These are phyloP conservation scores for Fusarium sp. DNA, from an alignment of 2,329 filamentous ascomycete genomes.

Conservation along the genomic window DNA sequence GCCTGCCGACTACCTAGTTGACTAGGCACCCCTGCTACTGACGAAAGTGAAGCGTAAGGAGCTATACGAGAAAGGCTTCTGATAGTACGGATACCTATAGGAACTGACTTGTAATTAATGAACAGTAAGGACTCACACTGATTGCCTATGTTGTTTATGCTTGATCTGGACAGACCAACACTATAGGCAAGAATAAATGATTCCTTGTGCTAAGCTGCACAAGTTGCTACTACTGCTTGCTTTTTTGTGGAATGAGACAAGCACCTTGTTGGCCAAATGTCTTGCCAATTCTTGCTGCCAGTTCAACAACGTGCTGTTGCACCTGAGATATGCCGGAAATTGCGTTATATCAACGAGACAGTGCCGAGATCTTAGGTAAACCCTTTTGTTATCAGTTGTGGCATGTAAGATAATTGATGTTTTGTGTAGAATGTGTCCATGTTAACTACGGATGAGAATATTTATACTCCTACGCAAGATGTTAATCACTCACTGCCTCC, in stretches of 20 bases:
- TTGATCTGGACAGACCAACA: not conserved
- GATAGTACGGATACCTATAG: not conserved
- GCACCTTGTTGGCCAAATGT: constrained; percentile 41
- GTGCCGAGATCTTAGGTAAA: constrained; percentile 2
- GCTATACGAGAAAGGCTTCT: not conserved
- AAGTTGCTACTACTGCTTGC: not conserved
- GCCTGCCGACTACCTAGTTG: constrained; percentile 5
- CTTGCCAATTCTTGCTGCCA: constrained; percentile 3
- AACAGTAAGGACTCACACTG: constrained; percentile 13
- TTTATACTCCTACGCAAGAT: not conserved
- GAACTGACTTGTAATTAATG: not conserved
- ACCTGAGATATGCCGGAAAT: constrained; percentile 15
- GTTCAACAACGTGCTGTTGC: constrained; percentile 20
- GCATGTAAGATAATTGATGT: constrained; percentile 3
- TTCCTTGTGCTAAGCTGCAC: not conserved
- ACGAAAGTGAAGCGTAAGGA: constrained; percentile 16
- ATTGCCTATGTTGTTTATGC: not conserved
- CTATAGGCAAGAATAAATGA: not conserved
- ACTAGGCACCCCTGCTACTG: constrained; percentile 12
- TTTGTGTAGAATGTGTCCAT: not conserved
- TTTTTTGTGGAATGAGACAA: constrained; percentile 8
- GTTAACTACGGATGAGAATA: not conserved
- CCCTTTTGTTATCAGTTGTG: not conserved
- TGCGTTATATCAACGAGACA: constrained; percentile 7
- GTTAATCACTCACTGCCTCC: not conserved